Evolutionary conservation across 306 rosid species (phyloP), one percentile per base, ranked within the genome.

Genomic region (Malus asiatica): DNA sequence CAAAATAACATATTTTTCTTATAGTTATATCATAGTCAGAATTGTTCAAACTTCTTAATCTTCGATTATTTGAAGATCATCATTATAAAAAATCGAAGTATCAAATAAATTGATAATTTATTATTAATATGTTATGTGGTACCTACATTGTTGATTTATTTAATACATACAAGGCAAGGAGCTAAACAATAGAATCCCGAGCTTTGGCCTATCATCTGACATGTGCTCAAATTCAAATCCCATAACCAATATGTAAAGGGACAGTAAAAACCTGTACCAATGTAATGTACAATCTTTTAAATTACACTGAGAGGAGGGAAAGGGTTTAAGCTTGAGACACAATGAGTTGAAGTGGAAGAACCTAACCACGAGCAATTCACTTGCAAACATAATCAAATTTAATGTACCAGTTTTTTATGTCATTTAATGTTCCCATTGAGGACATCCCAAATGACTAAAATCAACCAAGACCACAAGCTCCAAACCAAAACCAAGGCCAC

Each of bases 401-500:
- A 69, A 69, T 46, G 58, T 10, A 25, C 59, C 25, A 27, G 5
- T 46, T 69, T 69, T 9, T 69, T 27, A 46, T 27, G 60, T 12
- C 73, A 40, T 23, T 33, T 46, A 46, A 45, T 16, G 53, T 46
- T 69, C 33, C 60, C 73, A 8, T 30, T 46, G 2, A 69, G 73
- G 60, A 69, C 55, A 69, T 69, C 60, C 73, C 73, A 69, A 25
- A 69, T 53, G 40, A 69, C 73, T 48, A 69, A 13, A 69, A 48
- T 27, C 14, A 69, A 4, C 73, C 53, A 27, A 69, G 40, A 69
- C 59, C 73, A 69, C 73, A 69, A 27, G 51, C 73, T 69, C 42
- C 44, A 69, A 29, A 52, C 73, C 4, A 68, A 68, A 68, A 68
- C 72, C 58, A n/a, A n/a, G n/a, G 33, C 75, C 75, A n/a, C 75